Evolutionary conservation across 2,329 filamentous ascomycete genomes (phyloP).

Genomic region (Fusarium marasasianum): DNA sequence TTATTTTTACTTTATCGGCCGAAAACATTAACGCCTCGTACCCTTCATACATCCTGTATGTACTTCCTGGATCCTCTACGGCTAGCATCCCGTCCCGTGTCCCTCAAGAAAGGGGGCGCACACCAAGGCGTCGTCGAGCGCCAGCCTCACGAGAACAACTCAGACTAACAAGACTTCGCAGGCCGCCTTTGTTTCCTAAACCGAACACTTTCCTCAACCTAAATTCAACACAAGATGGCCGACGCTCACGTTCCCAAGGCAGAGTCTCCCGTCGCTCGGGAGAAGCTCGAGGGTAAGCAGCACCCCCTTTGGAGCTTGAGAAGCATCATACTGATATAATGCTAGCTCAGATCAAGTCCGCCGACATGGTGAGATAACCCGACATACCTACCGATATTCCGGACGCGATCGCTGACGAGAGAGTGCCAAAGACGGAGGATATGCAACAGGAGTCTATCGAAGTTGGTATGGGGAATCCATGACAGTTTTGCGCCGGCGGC

Average conservation of each 20-base stretch:
- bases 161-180: constrained; percentile 12
- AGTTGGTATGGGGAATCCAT: constrained; percentile 74
- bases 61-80: constrained; percentile 8
- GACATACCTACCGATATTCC: constrained; percentile 11
- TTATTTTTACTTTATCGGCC: not conserved
- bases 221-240: constrained; percentile 46
- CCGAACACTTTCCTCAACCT: constrained; percentile 15
- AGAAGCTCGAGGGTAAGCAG: constrained; percentile 78
- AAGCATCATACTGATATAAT: constrained; percentile 17
- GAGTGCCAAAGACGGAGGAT: constrained; percentile 78
- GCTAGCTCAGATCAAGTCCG: constrained; percentile 94
- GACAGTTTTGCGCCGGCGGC: not conserved
- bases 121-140: constrained; percentile 25
- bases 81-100: constrained; percentile 12
- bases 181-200: constrained; percentile 20
- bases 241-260: constrained; percentile 49
- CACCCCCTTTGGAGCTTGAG: not conserved
- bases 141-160: constrained; percentile 28
- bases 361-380: constrained; percentile 83
- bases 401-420: constrained; percentile 44
- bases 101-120: constrained; percentile 23
- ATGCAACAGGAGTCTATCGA: constrained; percentile 97
- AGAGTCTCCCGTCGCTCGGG: constrained; percentile 64
- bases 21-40: constrained; percentile 23
- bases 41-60: constrained; percentile 13